phyloP scores from a whole-genome alignment of 495 filamentous ascomycete species.

The Chaetomium tenue region DNA sequence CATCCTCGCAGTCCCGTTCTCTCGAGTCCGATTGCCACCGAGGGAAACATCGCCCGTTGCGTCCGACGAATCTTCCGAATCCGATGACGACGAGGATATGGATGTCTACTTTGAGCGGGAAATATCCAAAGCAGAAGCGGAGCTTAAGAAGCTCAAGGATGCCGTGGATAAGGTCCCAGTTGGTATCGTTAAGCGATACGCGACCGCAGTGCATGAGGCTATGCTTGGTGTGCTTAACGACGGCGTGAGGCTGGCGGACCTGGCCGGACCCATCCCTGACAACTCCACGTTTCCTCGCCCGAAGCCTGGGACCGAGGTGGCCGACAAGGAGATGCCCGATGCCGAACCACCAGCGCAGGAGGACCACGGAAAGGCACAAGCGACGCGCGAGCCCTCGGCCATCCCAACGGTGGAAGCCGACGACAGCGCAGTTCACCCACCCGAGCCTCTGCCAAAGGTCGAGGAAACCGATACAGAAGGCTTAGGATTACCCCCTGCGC shows the following conservation, averaged over 20 bases:
- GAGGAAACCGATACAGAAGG: slow-evolving; percentile 44
- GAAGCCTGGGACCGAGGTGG: slow-evolving; percentile 12
- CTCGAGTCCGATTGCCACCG: slow-evolving; percentile 31
- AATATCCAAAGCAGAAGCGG: slow-evolving; percentile 43
- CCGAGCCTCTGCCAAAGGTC: slow-evolving; percentile 38
- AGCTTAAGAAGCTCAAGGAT: slow-evolving; percentile 43
- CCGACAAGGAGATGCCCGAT: slow-evolving; percentile 9
- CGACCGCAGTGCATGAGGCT: slow-evolving; percentile 36
- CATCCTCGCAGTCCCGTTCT: slow-evolving; percentile 19
- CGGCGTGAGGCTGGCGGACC: slow-evolving; percentile 30
- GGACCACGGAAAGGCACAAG: slow-evolving; percentile 23
- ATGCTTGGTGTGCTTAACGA: slow-evolving; percentile 39
- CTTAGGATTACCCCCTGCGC: slow-evolving; percentile 33
- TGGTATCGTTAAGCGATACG: slow-evolving; percentile 34
- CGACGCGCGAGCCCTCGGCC: slow-evolving; percentile 31
- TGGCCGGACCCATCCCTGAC: slow-evolving; percentile 37
- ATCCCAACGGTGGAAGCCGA: slow-evolving; percentile 36
- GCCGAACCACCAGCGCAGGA: slow-evolving; percentile 7
- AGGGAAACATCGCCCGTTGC: slow-evolving; percentile 31
- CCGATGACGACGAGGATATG: slow-evolving; percentile 54
- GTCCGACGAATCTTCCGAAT: slow-evolving; percentile 44
- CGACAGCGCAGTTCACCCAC: slow-evolving; percentile 20
- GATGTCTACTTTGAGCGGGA: slow-evolving; percentile 50
- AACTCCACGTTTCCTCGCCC: slow-evolving; percentile 27
- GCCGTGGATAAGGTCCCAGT: slow-evolving; percentile 28